Base-by-base conservation (phyloP, 495 filamentous ascomycete species). In the Cladorrhinum samala region DNA sequence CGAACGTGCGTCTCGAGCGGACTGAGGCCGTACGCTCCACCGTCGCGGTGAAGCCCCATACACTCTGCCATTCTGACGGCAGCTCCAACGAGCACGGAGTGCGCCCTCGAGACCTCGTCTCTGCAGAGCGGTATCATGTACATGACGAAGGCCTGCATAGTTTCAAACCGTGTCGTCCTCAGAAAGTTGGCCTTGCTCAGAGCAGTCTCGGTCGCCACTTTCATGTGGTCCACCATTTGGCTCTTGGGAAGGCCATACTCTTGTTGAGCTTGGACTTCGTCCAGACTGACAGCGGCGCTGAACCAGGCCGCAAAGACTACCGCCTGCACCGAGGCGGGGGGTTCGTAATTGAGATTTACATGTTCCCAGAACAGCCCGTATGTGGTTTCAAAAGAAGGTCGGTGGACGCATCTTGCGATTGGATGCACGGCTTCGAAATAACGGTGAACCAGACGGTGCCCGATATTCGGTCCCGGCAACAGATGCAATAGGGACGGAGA, bases 1-100 rank as follows among this genome's bases (percentile, higher is more conserved):
- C 88, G 81, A 37, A 90, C 75, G 42, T 91, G 85, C 4, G 81
- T 79, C 55, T 89, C 87, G 5, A 87, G 73, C 1, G 87, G 77
- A 27, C 73, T 77, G 27, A 86, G 72, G 0, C 81, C 79, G 52
- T 83, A 87, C 16, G 71, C 68, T 42, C 73, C 72, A n/a, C 83
- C 83, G 58, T 91, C 87, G 1, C 83, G 72, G 62, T 89, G 83
- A n/a, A 88, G 67, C 5, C 86, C 83, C 83, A 88, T 87, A 59
- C 85, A 87, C 68, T 88, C 83, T 24, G 85, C 86, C 65, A 88
- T 79, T 27, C 86, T 72, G 18, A 88, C 82, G 9, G 83, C 84
- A 17, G 84, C 79, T 18, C 83, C 85, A 3, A 84, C 77, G 1
- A 90, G 73, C 17, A 84, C 83, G 7, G 82, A 85, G 61, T 89